These are phyloP conservation scores for Boehmeria nivea DNA, from an alignment of 306 rosid species.

Conservation along the genomic window DNA sequence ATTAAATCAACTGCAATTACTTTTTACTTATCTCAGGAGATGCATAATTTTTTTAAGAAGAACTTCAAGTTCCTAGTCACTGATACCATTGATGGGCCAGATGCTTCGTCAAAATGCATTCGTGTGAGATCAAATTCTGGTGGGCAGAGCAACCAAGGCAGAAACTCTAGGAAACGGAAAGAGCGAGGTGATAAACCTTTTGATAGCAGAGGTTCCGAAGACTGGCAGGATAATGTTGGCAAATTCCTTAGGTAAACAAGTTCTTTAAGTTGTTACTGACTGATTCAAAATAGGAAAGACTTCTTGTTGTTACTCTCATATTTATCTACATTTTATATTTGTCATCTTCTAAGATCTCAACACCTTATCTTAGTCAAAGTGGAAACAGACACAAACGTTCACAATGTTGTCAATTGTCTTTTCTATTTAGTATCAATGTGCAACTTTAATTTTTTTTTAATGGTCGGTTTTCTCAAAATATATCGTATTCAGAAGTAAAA, in stretches of 20 bases:
- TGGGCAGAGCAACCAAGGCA: slow-evolving; percentile 42
- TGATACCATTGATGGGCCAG: slow-evolving; percentile 82
- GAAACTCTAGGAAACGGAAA: slow-evolving; percentile 71
- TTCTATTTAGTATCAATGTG: too few relatives aligned
- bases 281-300: not conserved
- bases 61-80: slow-evolving; percentile 85
- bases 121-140: slow-evolving; percentile 74
- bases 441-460: too few relatives aligned
- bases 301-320: not conserved
- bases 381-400: too few relatives aligned
- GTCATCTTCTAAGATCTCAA: too few relatives aligned
- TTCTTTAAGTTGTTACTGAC: not conserved
- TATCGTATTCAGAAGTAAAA: too few relatives aligned
- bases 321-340: not conserved
- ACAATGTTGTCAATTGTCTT: too few relatives aligned
- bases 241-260: slow-evolving; percentile 74
- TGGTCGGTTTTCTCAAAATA: too few relatives aligned
- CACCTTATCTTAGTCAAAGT: too few relatives aligned
- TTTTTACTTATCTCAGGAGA: slow-evolving; percentile 51
- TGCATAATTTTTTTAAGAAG: slow-evolving; percentile 81
- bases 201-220: slow-evolving; percentile 91
- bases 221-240: slow-evolving; percentile 65
- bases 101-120: slow-evolving; percentile 81
- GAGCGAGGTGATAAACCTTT: slow-evolving; percentile 73
- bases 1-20: not conserved